These are phyloP conservation scores for Myxozyma udenii DNA, from an alignment of 805 yeast species.

Conservation along the genomic window DNA sequence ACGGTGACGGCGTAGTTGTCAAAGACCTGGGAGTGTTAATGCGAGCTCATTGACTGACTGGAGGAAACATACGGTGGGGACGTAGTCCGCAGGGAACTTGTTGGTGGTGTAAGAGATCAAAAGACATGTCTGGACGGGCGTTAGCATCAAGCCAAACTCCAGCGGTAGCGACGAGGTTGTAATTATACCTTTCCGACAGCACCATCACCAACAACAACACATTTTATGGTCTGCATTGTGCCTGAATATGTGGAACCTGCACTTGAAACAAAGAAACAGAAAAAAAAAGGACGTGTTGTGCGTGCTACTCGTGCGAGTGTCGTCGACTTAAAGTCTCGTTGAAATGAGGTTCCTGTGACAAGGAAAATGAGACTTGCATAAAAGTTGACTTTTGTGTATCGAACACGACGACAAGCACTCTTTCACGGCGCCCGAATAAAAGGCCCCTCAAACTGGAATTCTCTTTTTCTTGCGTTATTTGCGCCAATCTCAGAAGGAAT, in stretches of 20 bases:
- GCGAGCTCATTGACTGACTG: neutral
- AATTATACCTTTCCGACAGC: constrained; percentile 81
- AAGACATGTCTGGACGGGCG: constrained; percentile 63
- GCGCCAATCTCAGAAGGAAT: too few species aligned
- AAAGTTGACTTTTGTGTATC: too few species aligned
- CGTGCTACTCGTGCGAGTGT: neutral
- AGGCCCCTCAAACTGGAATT: too few species aligned
- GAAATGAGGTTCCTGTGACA: too few species aligned
- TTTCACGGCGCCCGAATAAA: too few species aligned
- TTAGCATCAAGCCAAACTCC: neutral
- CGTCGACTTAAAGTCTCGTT: neutral
- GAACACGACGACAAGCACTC: too few species aligned
- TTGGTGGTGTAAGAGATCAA: constrained; percentile 93
- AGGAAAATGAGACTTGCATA: too few species aligned
- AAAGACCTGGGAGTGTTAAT: constrained; percentile 18
- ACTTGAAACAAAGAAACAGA: too few species aligned
- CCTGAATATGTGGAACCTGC: too few species aligned
- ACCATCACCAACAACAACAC: constrained; percentile 99
- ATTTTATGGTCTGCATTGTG: constrained; percentile 49
- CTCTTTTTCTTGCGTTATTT: too few species aligned
- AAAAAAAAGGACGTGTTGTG: too few species aligned
- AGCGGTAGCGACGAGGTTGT: neutral
- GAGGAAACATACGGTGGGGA: constrained; percentile 98
- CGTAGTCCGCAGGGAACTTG: constrained; percentile 96
- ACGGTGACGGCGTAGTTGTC: constrained; percentile 78